These are phyloP conservation scores for Talaromyces sp. DNA, from an alignment of 2,329 filamentous ascomycete genomes.

Conservation along the genomic window DNA sequence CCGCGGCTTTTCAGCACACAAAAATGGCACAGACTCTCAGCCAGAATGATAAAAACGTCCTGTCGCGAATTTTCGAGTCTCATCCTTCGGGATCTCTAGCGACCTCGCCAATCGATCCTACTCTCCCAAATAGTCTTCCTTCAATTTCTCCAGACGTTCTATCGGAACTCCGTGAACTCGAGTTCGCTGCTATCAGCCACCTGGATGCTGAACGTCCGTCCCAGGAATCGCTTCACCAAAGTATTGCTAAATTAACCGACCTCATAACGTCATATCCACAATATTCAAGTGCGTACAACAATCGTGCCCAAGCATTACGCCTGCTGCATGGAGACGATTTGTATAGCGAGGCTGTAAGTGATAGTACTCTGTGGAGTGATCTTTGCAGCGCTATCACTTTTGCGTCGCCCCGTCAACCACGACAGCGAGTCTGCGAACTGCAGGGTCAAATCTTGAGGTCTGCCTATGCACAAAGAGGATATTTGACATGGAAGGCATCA, in stretches of 20 bases:
- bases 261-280: not conserved
- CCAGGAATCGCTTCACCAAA: not conserved
- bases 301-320: not conserved
- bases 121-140: not conserved
- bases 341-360: not conserved
- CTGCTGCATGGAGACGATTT: not conserved
- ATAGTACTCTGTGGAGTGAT: not conserved
- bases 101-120: not conserved
- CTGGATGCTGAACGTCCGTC: not conserved
- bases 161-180: not conserved
- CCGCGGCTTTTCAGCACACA: not conserved
- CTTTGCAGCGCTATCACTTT: not conserved
- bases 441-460: not conserved
- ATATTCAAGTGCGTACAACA: not conserved
- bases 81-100: not conserved
- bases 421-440: not conserved
- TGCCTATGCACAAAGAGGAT: not conserved
- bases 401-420: not conserved
- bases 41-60: not conserved
- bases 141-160: not conserved
- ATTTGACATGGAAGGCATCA: not conserved
- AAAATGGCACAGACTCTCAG: slow-evolving; percentile 15
- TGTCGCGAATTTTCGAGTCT: not conserved
- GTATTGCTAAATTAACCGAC: not conserved
- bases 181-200: not conserved